These are phyloP conservation scores for Pseudocercospora pini-densiflorae DNA, from an alignment of 2,329 filamentous ascomycete species.

Conservation along the genomic window DNA sequence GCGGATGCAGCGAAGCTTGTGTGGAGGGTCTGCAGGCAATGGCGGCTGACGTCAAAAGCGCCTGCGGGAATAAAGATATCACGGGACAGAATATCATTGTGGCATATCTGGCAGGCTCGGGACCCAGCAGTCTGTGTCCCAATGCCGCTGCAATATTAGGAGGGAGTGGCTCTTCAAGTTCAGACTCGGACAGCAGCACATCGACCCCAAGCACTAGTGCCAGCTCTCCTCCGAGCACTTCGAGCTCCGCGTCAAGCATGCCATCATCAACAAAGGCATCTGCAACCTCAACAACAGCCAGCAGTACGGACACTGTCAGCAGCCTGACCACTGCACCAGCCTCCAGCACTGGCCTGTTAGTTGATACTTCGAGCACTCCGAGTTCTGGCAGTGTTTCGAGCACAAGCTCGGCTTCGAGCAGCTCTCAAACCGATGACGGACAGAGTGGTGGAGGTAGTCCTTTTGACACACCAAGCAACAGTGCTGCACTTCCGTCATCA, in stretches of 20 bases:
- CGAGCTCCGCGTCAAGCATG: not conserved
- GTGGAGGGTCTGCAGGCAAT: constrained; percentile 47
- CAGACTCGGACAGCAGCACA: constrained; percentile 18
- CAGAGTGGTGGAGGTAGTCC: constrained; percentile 51
- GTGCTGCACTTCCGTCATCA: constrained; percentile 13
- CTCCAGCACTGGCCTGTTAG: constrained; percentile 22
- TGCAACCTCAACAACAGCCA: constrained; percentile 16
- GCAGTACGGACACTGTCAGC: constrained; percentile 19
- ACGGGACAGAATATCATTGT: constrained; percentile 47
- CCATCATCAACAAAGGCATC: constrained; percentile 9
- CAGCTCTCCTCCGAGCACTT: constrained; percentile 6
- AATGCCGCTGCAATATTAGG: constrained; percentile 34
- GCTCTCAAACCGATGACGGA: constrained; percentile 39
- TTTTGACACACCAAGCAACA: constrained; percentile 43
- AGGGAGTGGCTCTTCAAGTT: constrained; percentile 17
- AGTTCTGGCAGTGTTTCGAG: constrained; percentile 20
- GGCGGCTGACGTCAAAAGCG: constrained; percentile 37
- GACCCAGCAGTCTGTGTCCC: constrained; percentile 46
- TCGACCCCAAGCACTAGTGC: constrained; percentile 21
- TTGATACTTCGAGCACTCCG: constrained; percentile 27
- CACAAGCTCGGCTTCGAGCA: constrained; percentile 23
- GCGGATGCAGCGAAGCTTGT: constrained; percentile 46
- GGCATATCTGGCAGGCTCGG: constrained; percentile 47
- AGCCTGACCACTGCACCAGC: constrained; percentile 20
- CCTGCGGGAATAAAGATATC: constrained; percentile 43